Percentiles rank a stretch among this genome's conserved stretches.
Evolutionary conservation across 108 stramenopile species (phyloP).

Genomic region (Nitzschia putrida): DNA sequence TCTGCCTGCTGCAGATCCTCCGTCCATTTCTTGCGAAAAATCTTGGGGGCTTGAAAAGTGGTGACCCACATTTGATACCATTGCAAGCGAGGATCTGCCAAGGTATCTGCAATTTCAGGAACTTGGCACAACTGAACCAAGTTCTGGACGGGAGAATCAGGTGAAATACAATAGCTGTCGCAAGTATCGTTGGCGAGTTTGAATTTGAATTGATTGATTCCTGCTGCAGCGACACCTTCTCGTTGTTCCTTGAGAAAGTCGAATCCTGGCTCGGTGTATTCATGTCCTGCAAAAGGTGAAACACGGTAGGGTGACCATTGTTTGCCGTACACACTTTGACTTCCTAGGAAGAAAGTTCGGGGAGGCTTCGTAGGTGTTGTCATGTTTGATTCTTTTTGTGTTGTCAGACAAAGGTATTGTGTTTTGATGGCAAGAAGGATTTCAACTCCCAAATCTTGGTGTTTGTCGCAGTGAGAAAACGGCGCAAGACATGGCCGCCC

Average conservation of each 20-base stretch:
- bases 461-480: too few relatives aligned
- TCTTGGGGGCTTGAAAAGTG: neutral
- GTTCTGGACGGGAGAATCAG: neutral
- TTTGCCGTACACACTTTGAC: neutral
- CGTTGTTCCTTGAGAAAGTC: neutral
- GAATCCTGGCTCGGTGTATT: slow-evolving; percentile 1
- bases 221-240: neutral
- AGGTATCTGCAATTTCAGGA: neutral
- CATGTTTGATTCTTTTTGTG: too few relatives aligned
- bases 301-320: neutral
- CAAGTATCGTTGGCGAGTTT: neutral
- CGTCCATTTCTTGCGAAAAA: neutral
- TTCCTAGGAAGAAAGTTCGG: slow-evolving; percentile 2
- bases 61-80: slow-evolving; percentile 11
- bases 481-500: too few relatives aligned
- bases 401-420: too few relatives aligned
- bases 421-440: too few relatives aligned
- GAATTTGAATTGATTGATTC: slow-evolving; percentile 9
- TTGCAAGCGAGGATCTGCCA: neutral
- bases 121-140: neutral
- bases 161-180: slow-evolving; percentile 1
- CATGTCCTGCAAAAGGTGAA: slow-evolving; percentile 1
- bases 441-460: too few relatives aligned
- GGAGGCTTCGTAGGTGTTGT: too few relatives aligned
- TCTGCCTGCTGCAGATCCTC: neutral